Evolutionary conservation across 2,329 filamentous ascomycete genomes (phyloP).

Genomic region (Colletotrichum echinochloae): DNA sequence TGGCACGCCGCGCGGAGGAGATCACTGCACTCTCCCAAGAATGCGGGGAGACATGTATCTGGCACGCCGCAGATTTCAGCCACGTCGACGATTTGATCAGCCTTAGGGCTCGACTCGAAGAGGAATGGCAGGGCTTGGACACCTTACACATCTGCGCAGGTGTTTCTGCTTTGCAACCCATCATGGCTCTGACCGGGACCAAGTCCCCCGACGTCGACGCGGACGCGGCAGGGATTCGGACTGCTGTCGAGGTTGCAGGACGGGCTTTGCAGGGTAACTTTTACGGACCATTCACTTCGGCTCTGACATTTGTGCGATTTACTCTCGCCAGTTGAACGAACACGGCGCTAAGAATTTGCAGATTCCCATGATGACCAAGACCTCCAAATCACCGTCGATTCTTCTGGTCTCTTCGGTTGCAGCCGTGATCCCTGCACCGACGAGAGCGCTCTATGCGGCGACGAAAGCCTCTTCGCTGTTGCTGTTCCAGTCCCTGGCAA

Average conservation of each 20-base stretch:
- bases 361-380: constrained; percentile 33
- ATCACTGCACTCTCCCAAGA: constrained; percentile 21
- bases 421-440: constrained; percentile 28
- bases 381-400: constrained; percentile 16
- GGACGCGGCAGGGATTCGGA: constrained; percentile 12
- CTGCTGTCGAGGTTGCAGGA: constrained; percentile 17
- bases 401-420: constrained; percentile 33
- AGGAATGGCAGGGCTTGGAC: constrained; percentile 26
- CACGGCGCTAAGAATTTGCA: constrained; percentile 4
- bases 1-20: constrained; percentile 23
- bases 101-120: constrained; percentile 20
- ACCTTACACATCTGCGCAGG: constrained; percentile 29
- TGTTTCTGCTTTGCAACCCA: constrained; percentile 23
- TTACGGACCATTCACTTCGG: constrained; percentile 22
- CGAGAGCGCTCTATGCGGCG: constrained; percentile 25
- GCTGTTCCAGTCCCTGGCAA: constrained; percentile 25
- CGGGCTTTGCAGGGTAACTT: constrained; percentile 33
- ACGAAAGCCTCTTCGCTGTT: constrained; percentile 31
- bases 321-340: neutral
- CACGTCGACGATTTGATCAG: constrained; percentile 22
- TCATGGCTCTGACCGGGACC: constrained; percentile 33
- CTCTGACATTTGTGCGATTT: constrained; percentile 21
- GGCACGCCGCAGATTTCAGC: constrained; percentile 23
- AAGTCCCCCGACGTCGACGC: constrained; percentile 9
- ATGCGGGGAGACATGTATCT: constrained; percentile 22